Evolutionary conservation across 139 green algal species (phyloP), one percentile per base, ranked within the genome.

Genomic region (Volvox reticuliferus): DNA sequence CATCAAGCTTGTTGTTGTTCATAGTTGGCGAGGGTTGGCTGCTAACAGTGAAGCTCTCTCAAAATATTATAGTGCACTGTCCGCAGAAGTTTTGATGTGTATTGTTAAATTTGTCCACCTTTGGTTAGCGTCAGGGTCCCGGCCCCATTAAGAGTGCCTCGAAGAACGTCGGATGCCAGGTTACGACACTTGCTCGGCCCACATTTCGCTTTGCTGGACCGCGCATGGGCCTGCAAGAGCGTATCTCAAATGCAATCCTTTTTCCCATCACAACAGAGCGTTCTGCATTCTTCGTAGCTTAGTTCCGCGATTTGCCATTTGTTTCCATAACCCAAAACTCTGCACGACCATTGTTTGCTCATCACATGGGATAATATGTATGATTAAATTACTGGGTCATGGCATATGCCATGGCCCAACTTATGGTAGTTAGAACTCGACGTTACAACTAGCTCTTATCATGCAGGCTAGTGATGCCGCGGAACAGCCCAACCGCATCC

Each of bases 1-100:
- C 95, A 76, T 97, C 94, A 0, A 91, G 87, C 90, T 93, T 95
- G 82, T 97, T 97, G 92, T 97, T 97, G 79, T 96, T 97, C 94
- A 96, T 97, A 50, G 36, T 88, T 67, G 22, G 26, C 78, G 19
- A 65, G 20, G 36, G 5, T 82, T 82, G 50, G 5, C 44, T 55
- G 44, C 28, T 19, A 35, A 44, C 73, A 79, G n/a, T 18, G 19
- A 36, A 35, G 21, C 19, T 3, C 19, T 19, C 3, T 82, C 17
- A 61, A 44, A 82, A 36, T 62, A 36, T 62, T 33, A 61, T 55
- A 62, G 30, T 20, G 12, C 50, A 26, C 28, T 28, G 21, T 73
- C 21, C 21, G 12, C 65, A 12, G 2, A 73, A 73, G 65, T 9
- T 30, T 73, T 28, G 21, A 73, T 73, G 3, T 73, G 65, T 28